Percentiles rank a stretch among this genome's conserved stretches.
Conservation (phyloP, 768 basidiomycete species). For the Boletus subparvulus region DNA sequence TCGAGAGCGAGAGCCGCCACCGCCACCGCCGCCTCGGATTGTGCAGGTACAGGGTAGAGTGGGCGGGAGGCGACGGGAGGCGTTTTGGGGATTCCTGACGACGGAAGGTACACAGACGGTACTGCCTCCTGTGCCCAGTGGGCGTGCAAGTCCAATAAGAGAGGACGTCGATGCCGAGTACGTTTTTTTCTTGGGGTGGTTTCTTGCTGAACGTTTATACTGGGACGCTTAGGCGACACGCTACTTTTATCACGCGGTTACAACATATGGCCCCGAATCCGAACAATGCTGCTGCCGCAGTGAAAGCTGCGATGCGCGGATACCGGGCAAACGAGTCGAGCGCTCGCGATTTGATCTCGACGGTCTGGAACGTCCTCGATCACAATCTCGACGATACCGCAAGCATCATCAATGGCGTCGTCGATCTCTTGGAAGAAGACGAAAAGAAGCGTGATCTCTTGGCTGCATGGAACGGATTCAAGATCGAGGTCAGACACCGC, state of each 20-base stretch:
- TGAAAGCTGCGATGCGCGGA: slow-evolving; percentile 74
- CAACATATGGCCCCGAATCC: slow-evolving; percentile 58
- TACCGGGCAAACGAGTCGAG: slow-evolving; percentile 76
- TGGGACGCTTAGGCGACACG: slow-evolving; percentile 54
- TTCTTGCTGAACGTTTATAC: background rate
- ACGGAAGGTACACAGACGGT: slow-evolving; percentile 34
- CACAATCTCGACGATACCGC: slow-evolving; percentile 69
- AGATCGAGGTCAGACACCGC: slow-evolving; percentile 67
- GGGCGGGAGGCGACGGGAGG: slow-evolving; percentile 51
- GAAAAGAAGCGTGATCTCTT: slow-evolving; percentile 81
- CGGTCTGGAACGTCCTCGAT: slow-evolving; percentile 79
- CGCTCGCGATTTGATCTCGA: slow-evolving; percentile 83
- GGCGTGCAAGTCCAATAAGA: slow-evolving; percentile 32
- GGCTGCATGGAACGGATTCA: slow-evolving; percentile 79
- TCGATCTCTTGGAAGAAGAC: slow-evolving; percentile 78
- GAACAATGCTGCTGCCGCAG: slow-evolving; percentile 54
- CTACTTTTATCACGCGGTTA: slow-evolving; percentile 63
- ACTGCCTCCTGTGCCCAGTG: slow-evolving; percentile 21
- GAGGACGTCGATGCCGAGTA: slow-evolving; percentile 60
- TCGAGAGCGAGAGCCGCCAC: slow-evolving; percentile 51
- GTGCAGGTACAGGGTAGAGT: slow-evolving; percentile 31
- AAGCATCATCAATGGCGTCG: slow-evolving; percentile 66
- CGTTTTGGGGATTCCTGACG: slow-evolving; percentile 60
- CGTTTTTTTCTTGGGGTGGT: slow-evolving; percentile 20
- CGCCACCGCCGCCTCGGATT: slow-evolving; percentile 11